Base-by-base conservation (phyloP, 164 flowering plant species). In the Kalanchoe fedtschenkoi region DNA sequence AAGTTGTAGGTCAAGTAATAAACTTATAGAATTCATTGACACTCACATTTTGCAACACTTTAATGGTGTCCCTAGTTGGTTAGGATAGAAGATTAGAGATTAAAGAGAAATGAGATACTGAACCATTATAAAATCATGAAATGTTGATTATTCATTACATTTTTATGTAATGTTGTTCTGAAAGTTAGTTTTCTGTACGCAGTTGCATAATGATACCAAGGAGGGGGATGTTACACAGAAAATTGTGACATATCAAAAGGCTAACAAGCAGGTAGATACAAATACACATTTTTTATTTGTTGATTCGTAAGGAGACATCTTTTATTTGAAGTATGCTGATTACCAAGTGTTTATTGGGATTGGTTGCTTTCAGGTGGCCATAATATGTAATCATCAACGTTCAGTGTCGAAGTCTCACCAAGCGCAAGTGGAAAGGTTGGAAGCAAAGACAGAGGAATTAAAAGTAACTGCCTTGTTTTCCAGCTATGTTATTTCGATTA, bases 251-350 rank as follows among this genome's bases (percentile, higher is more conserved):
- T 93, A 93, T 78, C 73, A 93, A 30, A 72, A 61, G 55, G 99
- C 99, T 61, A 93, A 93, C 82, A 90, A 90, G 69, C 82, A 90
- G 96, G 99, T 88, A 68, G n/a, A n/a, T n/a, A n/a, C n/a, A n/a
- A n/a, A n/a, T n/a, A n/a, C n/a, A 26, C n/a, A 26, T 28, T 6
- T 37, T 37, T 26, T 26, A 24, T 24, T 51, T 51, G 32, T 17
- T 51, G n/a, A n/a, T n/a, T 26, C 17, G 3, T 26, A 26, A 26
- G 32, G 39, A 37, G 11, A 26, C 22, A 1, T 47, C 28, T 51
- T 13, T 29, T 26, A 51, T 14, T 24, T 14, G 17, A 26, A 51
- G 13, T 17, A 24, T 13, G n/a, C n/a, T n/a, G n/a, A n/a, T n/a
- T n/a, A 51, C 56, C 2, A 24, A 51, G 32, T 15, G 17, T 11